Percentiles rank a stretch among this genome's conserved stretches.
Evolutionary conservation across 1,284 basidiomycete genomes (phyloP).

Genomic region (Caloboletus inedulis): DNA sequence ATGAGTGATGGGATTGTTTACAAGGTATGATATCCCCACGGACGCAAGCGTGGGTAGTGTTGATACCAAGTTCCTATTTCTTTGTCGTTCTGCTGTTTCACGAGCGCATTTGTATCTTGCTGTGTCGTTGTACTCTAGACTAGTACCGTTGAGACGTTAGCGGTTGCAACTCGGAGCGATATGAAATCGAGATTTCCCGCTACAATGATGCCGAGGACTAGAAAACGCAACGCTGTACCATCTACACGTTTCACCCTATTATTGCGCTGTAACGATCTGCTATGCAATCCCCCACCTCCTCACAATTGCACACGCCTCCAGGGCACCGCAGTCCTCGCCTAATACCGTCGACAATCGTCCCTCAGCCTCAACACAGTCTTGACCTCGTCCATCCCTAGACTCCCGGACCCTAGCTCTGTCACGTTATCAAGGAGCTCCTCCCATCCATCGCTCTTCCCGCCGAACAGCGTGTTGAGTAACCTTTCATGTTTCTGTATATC

Average conservation of each 20-base stretch:
- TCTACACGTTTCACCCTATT: not conserved
- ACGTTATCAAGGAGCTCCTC: slow-evolving; percentile 28
- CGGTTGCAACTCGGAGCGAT: not conserved
- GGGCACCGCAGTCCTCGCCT: not conserved
- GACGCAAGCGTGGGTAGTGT: not conserved
- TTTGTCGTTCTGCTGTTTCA: slow-evolving; percentile 2
- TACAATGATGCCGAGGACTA: no score
- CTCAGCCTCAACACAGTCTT: slow-evolving; percentile 29
- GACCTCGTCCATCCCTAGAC: slow-evolving; percentile 26
- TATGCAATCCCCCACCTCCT: not conserved
- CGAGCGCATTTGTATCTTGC: slow-evolving; percentile 3
- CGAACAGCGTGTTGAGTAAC: slow-evolving; percentile 18
- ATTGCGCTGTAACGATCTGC: not conserved
- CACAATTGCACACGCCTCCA: not conserved
- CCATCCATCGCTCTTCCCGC: slow-evolving; percentile 23
- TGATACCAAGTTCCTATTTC: not conserved
- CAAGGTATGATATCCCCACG: slow-evolving; percentile 47
- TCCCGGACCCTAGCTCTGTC: slow-evolving; percentile 27
- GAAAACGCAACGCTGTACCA: not conserved
- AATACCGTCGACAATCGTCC: slow-evolving; percentile 25
- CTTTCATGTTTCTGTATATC: slow-evolving; percentile 32
- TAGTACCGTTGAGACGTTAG: not conserved
- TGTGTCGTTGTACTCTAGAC: slow-evolving; percentile 3
- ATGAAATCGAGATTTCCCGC: not conserved
- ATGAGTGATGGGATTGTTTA: slow-evolving; percentile 79